These are phyloP conservation scores for Globisporangium irregulare DNA, from an alignment of 352 stramenopile species.

Conservation along the genomic window DNA sequence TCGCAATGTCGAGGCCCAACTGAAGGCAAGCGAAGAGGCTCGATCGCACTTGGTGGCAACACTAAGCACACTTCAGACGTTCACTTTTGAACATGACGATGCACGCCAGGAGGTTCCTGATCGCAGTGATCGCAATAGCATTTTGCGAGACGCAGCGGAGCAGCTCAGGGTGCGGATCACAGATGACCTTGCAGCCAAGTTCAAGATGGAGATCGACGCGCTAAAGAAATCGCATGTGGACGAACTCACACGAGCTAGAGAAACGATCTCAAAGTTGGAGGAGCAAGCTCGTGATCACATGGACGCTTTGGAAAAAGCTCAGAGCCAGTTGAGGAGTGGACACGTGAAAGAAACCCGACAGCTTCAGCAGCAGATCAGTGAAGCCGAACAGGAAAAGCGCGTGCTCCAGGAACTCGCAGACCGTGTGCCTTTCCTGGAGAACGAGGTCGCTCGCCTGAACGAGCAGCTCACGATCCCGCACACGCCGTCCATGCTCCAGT, in stretches of 20 bases:
- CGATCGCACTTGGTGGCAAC: constrained; percentile 57
- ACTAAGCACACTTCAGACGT: constrained; percentile 40
- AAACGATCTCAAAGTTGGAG: constrained; percentile 25
- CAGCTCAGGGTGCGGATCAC: neutral
- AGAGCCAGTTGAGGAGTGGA: constrained; percentile 22
- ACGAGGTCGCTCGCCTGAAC: constrained; percentile 42
- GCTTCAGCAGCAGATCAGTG: constrained; percentile 24
- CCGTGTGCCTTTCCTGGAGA: constrained; percentile 46
- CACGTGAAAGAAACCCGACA: constrained; percentile 34
- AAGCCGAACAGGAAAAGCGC: constrained; percentile 29
- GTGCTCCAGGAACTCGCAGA: constrained; percentile 29
- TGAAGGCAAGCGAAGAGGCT: constrained; percentile 68
- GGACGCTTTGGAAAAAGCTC: constrained; percentile 19
- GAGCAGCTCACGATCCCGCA: constrained; percentile 48
- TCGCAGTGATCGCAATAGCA: neutral
- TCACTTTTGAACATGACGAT: constrained; percentile 4
- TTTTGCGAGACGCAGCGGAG: neutral
- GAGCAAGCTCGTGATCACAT: constrained; percentile 26
- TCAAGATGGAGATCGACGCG: constrained; percentile 14
- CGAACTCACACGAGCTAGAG: constrained; percentile 6
- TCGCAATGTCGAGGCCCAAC: constrained; percentile 41
- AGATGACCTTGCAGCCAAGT: constrained; percentile 10
- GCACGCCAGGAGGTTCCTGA: neutral
- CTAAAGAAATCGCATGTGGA: constrained; percentile 9
- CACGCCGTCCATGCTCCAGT: constrained; percentile 80